A percentile compares a stretch with the other conserved stretches of the same genome.
phyloP scores from a whole-genome alignment of 78 protist species.

The Isochrysis galbana region DNA sequence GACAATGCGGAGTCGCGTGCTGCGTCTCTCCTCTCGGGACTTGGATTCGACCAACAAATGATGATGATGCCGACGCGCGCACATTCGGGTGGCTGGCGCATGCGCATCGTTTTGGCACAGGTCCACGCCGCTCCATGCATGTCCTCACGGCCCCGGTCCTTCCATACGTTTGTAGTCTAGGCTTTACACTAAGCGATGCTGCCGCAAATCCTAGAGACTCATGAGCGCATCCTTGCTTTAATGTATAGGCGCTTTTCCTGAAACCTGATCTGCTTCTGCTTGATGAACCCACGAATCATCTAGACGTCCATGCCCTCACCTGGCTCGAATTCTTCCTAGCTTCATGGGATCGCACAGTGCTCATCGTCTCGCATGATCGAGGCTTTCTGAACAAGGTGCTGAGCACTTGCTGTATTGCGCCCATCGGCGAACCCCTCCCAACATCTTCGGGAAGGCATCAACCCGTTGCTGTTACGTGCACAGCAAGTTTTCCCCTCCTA shows the following conservation, averaged over 20 bases:
- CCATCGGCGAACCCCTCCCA: neutral
- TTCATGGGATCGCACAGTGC: slow-evolving; percentile 26
- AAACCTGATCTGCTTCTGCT: slow-evolving; percentile 84
- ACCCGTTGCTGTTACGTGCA: neutral
- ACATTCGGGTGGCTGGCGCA: slow-evolving; percentile 95
- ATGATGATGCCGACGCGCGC: slow-evolving; percentile 38
- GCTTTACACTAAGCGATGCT: too few relatives aligned
- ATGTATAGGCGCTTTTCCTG: slow-evolving; percentile 83
- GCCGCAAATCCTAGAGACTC: too few relatives aligned
- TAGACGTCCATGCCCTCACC: slow-evolving; percentile 83
- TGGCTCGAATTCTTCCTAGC: slow-evolving; percentile 81
- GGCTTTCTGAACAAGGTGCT: slow-evolving; percentile 85
- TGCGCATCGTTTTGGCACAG: slow-evolving; percentile 89
- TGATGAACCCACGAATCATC: slow-evolving; percentile 94
- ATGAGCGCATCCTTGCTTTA: too few relatives aligned
- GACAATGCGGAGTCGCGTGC: slow-evolving; percentile 57
- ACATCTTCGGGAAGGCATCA: neutral
- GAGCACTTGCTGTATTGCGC: neutral
- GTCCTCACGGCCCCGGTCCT: neutral
- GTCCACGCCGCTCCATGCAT: neutral
- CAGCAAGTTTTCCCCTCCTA: neutral
- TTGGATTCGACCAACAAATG: slow-evolving; percentile 74
- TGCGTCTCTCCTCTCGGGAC: slow-evolving; percentile 62
- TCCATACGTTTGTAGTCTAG: too few relatives aligned
- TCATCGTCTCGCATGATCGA: slow-evolving; percentile 88